phyloP scores from a whole-genome alignment of 106 monocot genomes.

The Agapanthus africanus region DNA sequence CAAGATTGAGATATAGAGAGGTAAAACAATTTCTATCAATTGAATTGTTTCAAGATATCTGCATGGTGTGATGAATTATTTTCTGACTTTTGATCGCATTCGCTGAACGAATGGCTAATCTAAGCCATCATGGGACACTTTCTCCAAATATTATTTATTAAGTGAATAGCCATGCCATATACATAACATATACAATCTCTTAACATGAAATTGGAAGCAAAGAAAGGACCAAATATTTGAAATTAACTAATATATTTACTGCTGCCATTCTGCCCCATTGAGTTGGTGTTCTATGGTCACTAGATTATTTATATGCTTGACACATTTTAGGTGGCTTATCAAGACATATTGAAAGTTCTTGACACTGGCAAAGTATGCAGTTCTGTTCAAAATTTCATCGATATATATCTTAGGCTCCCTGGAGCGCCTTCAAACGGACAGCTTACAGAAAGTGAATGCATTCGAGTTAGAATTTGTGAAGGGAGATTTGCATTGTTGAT shows the following conservation, averaged over 20 bases:
- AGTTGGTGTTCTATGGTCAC: neutral
- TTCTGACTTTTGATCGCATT: neutral
- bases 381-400: conserved; percentile 93
- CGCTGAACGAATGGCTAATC: neutral
- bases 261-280: neutral
- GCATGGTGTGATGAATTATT: neutral
- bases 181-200: neutral
- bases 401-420: conserved; percentile 86
- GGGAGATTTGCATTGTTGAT: conserved; percentile 96
- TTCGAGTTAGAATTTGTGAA: conserved; percentile 97
- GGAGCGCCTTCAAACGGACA: conserved; percentile 71
- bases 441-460: conserved; percentile 81
- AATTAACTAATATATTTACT: neutral
- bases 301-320: conserved; percentile 9
- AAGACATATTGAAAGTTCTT: conserved; percentile 86
- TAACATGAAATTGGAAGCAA: neutral
- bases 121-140: neutral
- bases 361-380: conserved; percentile 83
- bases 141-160: neutral
- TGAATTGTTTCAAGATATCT: neutral
- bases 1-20: too few species aligned
- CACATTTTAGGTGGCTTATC: conserved; percentile 60
- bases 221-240: neutral
- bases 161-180: neutral
- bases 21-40: too few species aligned